These are phyloP conservation scores for Exidia glandulosa DNA, from an alignment of 768 basidiomycete genomes.

Conservation along the genomic window DNA sequence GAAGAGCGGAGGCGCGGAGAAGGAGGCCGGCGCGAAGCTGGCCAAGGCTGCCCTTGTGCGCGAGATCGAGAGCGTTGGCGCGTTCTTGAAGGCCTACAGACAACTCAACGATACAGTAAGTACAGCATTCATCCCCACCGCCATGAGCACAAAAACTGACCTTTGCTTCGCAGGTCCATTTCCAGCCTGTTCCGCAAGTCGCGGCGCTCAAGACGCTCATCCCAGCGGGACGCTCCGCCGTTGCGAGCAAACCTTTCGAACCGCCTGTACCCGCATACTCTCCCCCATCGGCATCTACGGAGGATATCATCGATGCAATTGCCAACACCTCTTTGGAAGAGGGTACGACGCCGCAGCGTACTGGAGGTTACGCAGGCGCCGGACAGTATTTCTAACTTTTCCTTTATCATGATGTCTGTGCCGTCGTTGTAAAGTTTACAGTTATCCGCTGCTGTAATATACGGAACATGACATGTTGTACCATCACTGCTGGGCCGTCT, in stretches of 20 bases:
- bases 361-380: no score
- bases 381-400: no score
- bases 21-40: conserved; percentile 25
- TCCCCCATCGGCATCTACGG: background rate
- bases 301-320: no score
- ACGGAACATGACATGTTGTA: no score
- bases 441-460: no score
- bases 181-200: conserved; percentile 69
- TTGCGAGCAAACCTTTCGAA: conserved; percentile 50
- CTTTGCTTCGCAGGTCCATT: conserved; percentile 53
- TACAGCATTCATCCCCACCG: conserved; percentile 22
- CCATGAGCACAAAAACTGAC: background rate
- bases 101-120: conserved; percentile 86
- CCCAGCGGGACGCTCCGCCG: conserved; percentile 70
- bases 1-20: conserved; percentile 46
- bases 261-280: conserved; percentile 57
- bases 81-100: conserved; percentile 74
- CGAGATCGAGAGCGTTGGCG: conserved; percentile 54
- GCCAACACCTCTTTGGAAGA: no score
- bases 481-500: no score
- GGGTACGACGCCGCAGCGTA: no score
- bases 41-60: conserved; percentile 45
- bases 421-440: no score
- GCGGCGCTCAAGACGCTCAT: conserved; percentile 67
- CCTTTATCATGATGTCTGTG: no score